Conservation (phyloP, 768 basidiomycete genomes). For the Pleurotus tuoliensis region DNA sequence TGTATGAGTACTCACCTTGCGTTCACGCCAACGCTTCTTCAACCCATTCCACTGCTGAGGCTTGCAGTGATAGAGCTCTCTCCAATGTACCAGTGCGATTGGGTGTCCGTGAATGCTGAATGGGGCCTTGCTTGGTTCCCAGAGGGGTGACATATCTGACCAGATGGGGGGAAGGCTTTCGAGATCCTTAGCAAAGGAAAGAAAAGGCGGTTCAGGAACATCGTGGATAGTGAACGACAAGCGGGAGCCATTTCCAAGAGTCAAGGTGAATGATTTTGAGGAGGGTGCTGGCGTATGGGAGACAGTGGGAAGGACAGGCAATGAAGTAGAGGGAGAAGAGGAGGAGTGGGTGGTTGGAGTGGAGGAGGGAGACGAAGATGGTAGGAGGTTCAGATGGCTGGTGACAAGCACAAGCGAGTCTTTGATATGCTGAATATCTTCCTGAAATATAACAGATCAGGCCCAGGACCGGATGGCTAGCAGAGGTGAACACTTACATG, state of each 20-base stretch:
- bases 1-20: conserved; percentile 16
- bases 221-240: neutral
- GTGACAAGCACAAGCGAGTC: neutral
- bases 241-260: neutral
- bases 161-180: conserved; percentile 20
- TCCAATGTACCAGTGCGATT: conserved; percentile 20
- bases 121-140: conserved; percentile 13
- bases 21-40: conserved; percentile 20
- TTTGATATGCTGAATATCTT: neutral
- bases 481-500: neutral
- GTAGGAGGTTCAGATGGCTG: neutral
- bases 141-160: conserved; percentile 20
- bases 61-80: conserved; percentile 18
- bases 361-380: neutral
- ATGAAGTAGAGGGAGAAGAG: neutral
- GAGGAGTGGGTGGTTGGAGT: neutral
- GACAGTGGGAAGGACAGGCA: neutral
- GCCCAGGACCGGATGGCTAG: neutral
- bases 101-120: conserved; percentile 17
- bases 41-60: conserved; percentile 18
- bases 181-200: conserved; percentile 18
- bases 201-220: conserved; percentile 18
- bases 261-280: neutral
- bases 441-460: neutral
- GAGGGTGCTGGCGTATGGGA: neutral